These are phyloP conservation scores for Candida taoyuanica DNA, from an alignment of 805 yeast genomes.

Conservation along the genomic window DNA sequence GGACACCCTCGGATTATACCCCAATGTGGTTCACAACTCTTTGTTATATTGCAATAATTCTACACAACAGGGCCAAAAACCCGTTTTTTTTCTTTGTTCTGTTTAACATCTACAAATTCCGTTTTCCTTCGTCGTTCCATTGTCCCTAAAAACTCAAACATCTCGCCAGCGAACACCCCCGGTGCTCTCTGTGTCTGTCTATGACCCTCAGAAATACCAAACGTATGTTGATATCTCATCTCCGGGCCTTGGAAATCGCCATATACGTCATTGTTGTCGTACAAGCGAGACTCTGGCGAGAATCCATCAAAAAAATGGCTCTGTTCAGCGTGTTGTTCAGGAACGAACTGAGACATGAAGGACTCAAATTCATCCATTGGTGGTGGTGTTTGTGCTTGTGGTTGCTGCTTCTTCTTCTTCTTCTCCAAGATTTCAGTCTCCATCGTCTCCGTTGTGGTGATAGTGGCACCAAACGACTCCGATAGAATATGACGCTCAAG, in stretches of 20 bases:
- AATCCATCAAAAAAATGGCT: not conserved
- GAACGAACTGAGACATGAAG: not conserved
- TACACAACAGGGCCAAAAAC: no score
- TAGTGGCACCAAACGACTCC: not conserved
- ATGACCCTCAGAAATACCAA: conserved; percentile 11
- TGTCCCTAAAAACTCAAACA: not conserved
- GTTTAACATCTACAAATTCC: not conserved
- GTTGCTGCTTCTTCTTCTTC: no score
- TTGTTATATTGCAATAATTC: no score
- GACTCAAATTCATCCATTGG: not conserved
- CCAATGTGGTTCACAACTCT: no score
- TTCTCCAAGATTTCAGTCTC: not conserved
- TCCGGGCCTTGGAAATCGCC: conserved; percentile 6
- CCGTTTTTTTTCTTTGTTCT: no score
- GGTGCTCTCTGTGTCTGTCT: conserved; percentile 5
- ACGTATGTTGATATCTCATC: conserved; percentile 12
- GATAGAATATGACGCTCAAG: conserved; percentile 7
- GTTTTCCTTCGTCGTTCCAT: conserved; percentile 4
- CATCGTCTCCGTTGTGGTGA: not conserved
- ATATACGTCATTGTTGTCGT: not conserved
- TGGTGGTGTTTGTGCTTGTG: no score
- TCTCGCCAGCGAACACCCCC: conserved; percentile 1
- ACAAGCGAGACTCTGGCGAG: not conserved
- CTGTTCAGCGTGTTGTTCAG: not conserved
- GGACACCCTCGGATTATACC: no score